Evolutionary conservation across 306 rosid genomes (phyloP).

Genomic region (Oxytropis ochrocephala): DNA sequence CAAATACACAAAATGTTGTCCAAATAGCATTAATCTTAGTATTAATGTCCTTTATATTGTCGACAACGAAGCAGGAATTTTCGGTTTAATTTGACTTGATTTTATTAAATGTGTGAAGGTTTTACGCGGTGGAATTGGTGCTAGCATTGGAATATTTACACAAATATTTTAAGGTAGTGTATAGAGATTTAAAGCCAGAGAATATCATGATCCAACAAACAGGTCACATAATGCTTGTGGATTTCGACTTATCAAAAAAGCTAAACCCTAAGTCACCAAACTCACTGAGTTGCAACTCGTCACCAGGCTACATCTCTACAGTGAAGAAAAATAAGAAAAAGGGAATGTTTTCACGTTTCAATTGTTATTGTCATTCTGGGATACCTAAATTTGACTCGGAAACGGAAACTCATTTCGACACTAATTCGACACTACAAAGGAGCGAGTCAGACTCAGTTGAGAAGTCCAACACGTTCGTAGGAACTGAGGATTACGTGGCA

Average conservation of each 20-base stretch:
- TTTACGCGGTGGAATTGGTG: slow-evolving; percentile 85
- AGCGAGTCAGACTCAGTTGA: slow-evolving; percentile 44
- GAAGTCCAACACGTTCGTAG: slow-evolving; percentile 87
- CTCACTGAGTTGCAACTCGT: slow-evolving; percentile 23
- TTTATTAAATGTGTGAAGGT: slow-evolving; percentile 27
- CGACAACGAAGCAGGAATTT: background rate
- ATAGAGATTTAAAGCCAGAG: slow-evolving; percentile 92
- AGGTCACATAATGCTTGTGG: slow-evolving; percentile 92
- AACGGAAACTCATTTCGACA: background rate
- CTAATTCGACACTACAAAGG: background rate
- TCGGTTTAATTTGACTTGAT: background rate
- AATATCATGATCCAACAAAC: slow-evolving; percentile 74
- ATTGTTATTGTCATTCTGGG: slow-evolving; percentile 33
- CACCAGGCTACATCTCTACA: slow-evolving; percentile 4
- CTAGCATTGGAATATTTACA: slow-evolving; percentile 75
- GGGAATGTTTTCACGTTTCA: slow-evolving; percentile 24
- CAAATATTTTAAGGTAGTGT: slow-evolving; percentile 52
- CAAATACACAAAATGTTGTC: too few relatives aligned
- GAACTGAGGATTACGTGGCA: slow-evolving; percentile 94
- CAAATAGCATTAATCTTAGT: too few relatives aligned
- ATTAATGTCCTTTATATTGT: background rate
- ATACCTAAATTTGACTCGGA: slow-evolving; percentile 19
- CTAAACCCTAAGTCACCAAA: slow-evolving; percentile 38
- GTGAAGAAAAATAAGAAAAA: background rate
- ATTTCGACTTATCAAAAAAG: slow-evolving; percentile 78